Evolutionary conservation across 306 rosid genomes (phyloP), one percentile per base, ranked within the genome.

Genomic region (Elaeagnus macrophylla): DNA sequence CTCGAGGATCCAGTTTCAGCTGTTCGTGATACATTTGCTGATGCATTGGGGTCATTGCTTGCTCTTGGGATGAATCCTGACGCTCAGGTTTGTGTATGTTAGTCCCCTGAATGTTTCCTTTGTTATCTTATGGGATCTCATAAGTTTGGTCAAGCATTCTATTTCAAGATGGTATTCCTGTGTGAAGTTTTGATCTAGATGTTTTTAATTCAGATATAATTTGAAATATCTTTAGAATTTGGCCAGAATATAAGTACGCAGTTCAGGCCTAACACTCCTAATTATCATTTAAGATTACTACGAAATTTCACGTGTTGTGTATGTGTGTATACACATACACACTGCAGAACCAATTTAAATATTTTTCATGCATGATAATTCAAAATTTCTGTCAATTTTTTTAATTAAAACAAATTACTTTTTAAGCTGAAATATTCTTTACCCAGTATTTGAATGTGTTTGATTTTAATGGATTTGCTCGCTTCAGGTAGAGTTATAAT

Each of bases 31-130:
- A 89, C 93, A 67, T 91, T 91, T 80, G 86, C 99, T 60, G 99
- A 91, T 69, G 89, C 99, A 62, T 78, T 91, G 80, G 96, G 93
- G 59, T 91, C 88, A 40, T 75, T 91, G 84, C 93, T 91, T 77
- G 99, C 99, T 67, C 95, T 91, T 58, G 99, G 93, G 80, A 84
- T 86, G 96, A 91, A 80, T 78, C 93, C 95, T 44, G 85, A 84
- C 71, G 82, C 96, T 45, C 99, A 87, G 95, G 96, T 91, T 69
- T 67, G 51, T 65, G 65, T 20, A 51, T 52, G 35, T 38, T 54
- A 20, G 58, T 45, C 58, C 63, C 62, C 50, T 20, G 44, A 61
- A 15, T 14, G 46, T 35, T 53, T 58, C 50, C 62, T 17, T 32
- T 32, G 35, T 70, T 60, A 17, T 66, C 16, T 53, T 11, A 37